These are phyloP conservation scores for Furculomyces boomerangus DNA, from an alignment of 371 early-diverging fungal species.

Conservation along the genomic window DNA sequence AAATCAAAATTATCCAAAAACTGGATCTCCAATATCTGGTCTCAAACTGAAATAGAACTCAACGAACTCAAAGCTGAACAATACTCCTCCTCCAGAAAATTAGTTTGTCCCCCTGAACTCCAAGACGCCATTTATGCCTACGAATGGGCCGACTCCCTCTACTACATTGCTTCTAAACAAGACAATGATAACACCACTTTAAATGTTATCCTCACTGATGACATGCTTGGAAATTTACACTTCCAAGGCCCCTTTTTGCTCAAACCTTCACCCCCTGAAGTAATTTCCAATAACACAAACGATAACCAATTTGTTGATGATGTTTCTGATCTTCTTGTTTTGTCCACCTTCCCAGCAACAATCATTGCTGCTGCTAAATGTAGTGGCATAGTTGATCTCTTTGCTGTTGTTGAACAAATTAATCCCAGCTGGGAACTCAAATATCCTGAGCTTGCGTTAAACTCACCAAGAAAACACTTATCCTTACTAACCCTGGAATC, in stretches of 20 bases:
- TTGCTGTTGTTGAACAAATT: slow-evolving; percentile 22
- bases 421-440: slow-evolving; percentile 11
- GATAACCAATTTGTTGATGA: slow-evolving; percentile 12
- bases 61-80: slow-evolving; percentile 24
- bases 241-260: slow-evolving; percentile 21
- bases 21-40: slow-evolving; percentile 15
- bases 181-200: neutral
- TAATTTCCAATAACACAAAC: neutral
- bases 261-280: slow-evolving; percentile 13
- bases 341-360: slow-evolving; percentile 13
- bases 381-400: slow-evolving; percentile 16
- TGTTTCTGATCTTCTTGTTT: slow-evolving; percentile 15
- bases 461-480: neutral
- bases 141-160: neutral
- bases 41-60: slow-evolving; percentile 14
- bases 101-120: slow-evolving; percentile 20
- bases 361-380: slow-evolving; percentile 17
- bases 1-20: slow-evolving; percentile 13
- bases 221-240: slow-evolving; percentile 5
- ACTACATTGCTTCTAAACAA: neutral
- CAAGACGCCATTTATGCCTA: slow-evolving; percentile 5
- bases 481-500: slow-evolving; percentile 1
- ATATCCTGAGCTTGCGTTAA: neutral
- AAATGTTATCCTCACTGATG: slow-evolving; percentile 7
- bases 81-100: slow-evolving; percentile 8